Percentiles rank a stretch among this genome's conserved stretches.
These are phyloP conservation scores for Porogramme epimiltina DNA, from an alignment of 1,284 basidiomycete genomes.

Conservation along the genomic window DNA sequence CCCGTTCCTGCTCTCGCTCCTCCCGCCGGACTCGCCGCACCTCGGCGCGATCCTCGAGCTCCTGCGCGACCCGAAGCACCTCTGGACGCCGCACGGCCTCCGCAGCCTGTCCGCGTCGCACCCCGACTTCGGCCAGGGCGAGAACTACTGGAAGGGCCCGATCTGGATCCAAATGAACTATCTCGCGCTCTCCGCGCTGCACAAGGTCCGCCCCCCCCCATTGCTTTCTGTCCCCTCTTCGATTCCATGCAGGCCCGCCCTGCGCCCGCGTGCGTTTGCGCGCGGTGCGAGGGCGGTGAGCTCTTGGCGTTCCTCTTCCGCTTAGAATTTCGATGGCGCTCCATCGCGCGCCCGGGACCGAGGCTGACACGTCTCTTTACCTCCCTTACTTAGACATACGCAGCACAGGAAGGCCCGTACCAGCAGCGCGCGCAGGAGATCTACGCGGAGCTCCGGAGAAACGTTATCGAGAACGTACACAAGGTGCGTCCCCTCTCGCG, in stretches of 20 bases:
- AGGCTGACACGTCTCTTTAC: no score
- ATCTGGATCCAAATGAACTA: conserved; percentile 99
- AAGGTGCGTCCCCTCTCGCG: conserved; percentile 58
- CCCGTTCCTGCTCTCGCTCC: conserved; percentile 83
- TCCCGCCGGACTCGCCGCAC: conserved; percentile 76
- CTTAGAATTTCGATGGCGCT: background rate
- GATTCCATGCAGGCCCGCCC: no score
- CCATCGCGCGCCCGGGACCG: no score
- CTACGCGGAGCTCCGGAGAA: conserved; percentile 78
- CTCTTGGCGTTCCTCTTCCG: background rate
- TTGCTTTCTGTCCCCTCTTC: conserved; percentile 3
- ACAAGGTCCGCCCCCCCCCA: conserved; percentile 55
- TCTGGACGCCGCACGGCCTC: conserved; percentile 91
- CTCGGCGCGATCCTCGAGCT: conserved; percentile 81
- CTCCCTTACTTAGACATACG: conserved; percentile 79
- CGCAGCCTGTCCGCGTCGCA: conserved; percentile 85
- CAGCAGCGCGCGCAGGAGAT: conserved; percentile 75
- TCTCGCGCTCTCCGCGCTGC: conserved; percentile 75
- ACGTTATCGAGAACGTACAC: conserved; percentile 85
- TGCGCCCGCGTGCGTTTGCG: background rate
- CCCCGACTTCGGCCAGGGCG: conserved; percentile 86
- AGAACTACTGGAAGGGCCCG: conserved; percentile 96
- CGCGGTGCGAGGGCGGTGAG: no score
- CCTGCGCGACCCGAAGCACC: conserved; percentile 75
- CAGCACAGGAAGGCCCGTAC: conserved; percentile 77